Base-by-base conservation (phyloP, 2,329 filamentous ascomycete genomes). In the Phaeophleospora eucalypticola region DNA sequence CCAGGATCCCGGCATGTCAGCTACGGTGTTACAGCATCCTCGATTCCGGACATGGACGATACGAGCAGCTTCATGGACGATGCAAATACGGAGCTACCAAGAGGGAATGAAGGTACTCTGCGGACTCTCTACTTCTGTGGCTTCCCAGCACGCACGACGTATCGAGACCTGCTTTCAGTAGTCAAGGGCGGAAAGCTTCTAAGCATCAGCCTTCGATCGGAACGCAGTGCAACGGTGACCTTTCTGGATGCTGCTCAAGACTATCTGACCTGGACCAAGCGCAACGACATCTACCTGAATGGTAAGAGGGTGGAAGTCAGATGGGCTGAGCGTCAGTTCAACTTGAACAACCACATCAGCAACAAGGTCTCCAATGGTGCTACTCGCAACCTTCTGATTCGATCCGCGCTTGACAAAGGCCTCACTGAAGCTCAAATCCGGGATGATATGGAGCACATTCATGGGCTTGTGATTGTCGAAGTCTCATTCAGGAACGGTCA, bases 371-470 rank as follows among this genome's bases (percentile, higher is more conserved):
- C 67, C 33, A 71, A 67, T 39, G 86, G 87, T 12, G 85, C 85
- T 12, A 86, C 81, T 35, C 81, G 88, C 49, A 93, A 91, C 58
- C 65, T 94, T 32, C 69, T 90, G 16, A 77, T 94, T 35, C 78
- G 78, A 47, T 76, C 77, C 8, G 79, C 78, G 15, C 52, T 57
- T 4, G 49, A 46, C 12, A 55, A 73, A 73, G 56, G 70, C 70
- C 43, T 86, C 55, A 88, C 82, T 0, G 83, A 83, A 54, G 69
- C 78, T 6, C 68, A 69, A 14, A 81, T 94, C 53, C 81, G 84
- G 9, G 76, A 83, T 3, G 86, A 94, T 58, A 74, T 93, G 32
- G 84, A 89, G 18, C 88, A 94, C 63, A 91, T 94, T 50, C 83
- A 91, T 70, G 87, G 87, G 52, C 74, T 94, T 1, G 72, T 84